These are phyloP conservation scores for Dalechampia spathulata DNA, from an alignment of 441 rosid genomes.

Conservation along the genomic window DNA sequence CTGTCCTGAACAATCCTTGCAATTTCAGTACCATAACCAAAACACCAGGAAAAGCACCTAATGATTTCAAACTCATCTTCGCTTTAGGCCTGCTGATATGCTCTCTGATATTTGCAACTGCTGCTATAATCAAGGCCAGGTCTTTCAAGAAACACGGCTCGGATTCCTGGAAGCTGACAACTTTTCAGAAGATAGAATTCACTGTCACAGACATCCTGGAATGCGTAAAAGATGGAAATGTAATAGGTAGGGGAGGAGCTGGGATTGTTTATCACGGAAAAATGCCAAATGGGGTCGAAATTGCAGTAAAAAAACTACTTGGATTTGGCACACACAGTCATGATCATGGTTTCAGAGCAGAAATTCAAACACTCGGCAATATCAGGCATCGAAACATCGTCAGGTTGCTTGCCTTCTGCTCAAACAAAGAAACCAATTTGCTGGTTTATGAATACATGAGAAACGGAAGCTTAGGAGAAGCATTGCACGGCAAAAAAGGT, in stretches of 20 bases:
- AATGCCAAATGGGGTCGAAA: constrained; percentile 73
- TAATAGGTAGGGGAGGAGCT: constrained; percentile 95
- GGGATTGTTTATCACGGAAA: constrained; percentile 88
- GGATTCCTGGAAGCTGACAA: constrained; percentile 81
- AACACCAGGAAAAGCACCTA: constrained; percentile 53
- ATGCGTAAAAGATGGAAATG: constrained; percentile 81
- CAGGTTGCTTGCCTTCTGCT: constrained; percentile 76
- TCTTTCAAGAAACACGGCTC: constrained; percentile 63
- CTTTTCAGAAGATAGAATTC: constrained; percentile 88
- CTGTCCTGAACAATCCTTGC: constrained; percentile 51
- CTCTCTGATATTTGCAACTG: constrained; percentile 76
- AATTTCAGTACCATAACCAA: constrained; percentile 37
- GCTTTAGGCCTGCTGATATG: constrained; percentile 77
- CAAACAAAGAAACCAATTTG: constrained; percentile 87
- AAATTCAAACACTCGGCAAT: constrained; percentile 91
- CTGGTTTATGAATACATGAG: constrained; percentile 95
- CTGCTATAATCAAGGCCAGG: constrained; percentile 80
- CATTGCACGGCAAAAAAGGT: constrained; percentile 90
- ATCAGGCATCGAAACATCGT: constrained; percentile 92
- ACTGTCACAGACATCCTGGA: constrained; percentile 74
- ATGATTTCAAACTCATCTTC: constrained; percentile 69
- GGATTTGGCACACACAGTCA: constrained; percentile 79
- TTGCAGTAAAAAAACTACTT: constrained; percentile 84
- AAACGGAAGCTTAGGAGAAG: constrained; percentile 95
- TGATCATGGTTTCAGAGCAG: constrained; percentile 94